Percentiles rank a stretch among this genome's conserved stretches.
These are phyloP conservation scores for Termitomyces sp. DNA, from an alignment of 1,284 basidiomycete genomes.

Conservation along the genomic window DNA sequence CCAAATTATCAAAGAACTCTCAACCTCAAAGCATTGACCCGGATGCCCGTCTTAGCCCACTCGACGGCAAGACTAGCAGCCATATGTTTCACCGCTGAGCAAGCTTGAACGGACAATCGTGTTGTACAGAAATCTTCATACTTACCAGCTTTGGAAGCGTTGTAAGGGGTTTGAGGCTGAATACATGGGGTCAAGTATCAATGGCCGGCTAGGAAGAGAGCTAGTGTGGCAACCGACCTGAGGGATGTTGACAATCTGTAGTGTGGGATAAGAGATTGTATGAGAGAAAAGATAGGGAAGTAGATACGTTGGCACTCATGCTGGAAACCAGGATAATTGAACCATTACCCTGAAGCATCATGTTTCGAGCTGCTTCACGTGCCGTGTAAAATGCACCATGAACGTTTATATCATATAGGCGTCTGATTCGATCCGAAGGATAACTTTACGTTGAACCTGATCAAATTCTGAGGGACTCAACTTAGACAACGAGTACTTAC, in stretches of 20 bases:
- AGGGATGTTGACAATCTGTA: slow-evolving; percentile 80
- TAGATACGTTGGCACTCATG: slow-evolving; percentile 83
- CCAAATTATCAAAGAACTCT: not conserved
- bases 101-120: not conserved
- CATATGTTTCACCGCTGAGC: slow-evolving; percentile 80
- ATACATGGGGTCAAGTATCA: not conserved
- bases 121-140: not conserved
- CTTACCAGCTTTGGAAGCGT: slow-evolving; percentile 85
- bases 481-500: slow-evolving; percentile 34
- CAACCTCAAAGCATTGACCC: slow-evolving; percentile 78
- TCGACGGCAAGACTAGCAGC: slow-evolving; percentile 83
- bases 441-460: slow-evolving; percentile 45
- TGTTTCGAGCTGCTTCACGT: slow-evolving; percentile 81
- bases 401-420: slow-evolving; percentile 89
- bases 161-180: slow-evolving; percentile 93
- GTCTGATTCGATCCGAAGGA: slow-evolving; percentile 78
- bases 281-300: not conserved
- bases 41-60: slow-evolving; percentile 83
- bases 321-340: slow-evolving; percentile 86
- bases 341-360: slow-evolving; percentile 74
- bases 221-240: slow-evolving; percentile 38
- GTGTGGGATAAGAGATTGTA: not conserved
- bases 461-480: not conserved
- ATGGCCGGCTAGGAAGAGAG: not conserved
- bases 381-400: slow-evolving; percentile 93